These are phyloP conservation scores for Venturia asperata DNA, from an alignment of 2,329 filamentous ascomycete species.

Conservation along the genomic window DNA sequence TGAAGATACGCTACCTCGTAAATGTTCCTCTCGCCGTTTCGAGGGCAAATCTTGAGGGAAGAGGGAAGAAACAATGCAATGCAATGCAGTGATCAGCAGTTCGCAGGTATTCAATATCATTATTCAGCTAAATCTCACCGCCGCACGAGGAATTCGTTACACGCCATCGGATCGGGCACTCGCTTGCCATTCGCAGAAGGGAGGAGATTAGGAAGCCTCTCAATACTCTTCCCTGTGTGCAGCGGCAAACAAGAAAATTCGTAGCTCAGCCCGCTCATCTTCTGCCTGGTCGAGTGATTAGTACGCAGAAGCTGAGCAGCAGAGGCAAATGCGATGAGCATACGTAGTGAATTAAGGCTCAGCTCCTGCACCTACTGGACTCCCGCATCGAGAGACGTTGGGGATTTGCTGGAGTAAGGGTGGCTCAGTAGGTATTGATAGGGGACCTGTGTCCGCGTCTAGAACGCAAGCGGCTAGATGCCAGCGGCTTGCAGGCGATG, in stretches of 20 bases:
- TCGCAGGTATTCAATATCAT: not conserved
- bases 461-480: not conserved
- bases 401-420: not conserved
- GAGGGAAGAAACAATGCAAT: not conserved
- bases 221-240: not conserved
- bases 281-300: not conserved
- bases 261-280: not conserved
- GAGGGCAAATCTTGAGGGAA: not conserved
- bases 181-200: not conserved
- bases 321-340: not conserved
- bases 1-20: not conserved
- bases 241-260: not conserved
- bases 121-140: not conserved
- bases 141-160: not conserved
- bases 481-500: not conserved
- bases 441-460: not conserved
- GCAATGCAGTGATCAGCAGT: too few relatives aligned
- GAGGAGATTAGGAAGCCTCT: not conserved
- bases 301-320: slow-evolving; percentile 12
- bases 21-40: not conserved
- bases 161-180: not conserved
- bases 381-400: not conserved
- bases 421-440: not conserved
- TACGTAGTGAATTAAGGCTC: not conserved
- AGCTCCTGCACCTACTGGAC: not conserved